These are phyloP conservation scores for Ceratocystis colombiana DNA, from an alignment of 2,329 filamentous ascomycete genomes.

Conservation along the genomic window DNA sequence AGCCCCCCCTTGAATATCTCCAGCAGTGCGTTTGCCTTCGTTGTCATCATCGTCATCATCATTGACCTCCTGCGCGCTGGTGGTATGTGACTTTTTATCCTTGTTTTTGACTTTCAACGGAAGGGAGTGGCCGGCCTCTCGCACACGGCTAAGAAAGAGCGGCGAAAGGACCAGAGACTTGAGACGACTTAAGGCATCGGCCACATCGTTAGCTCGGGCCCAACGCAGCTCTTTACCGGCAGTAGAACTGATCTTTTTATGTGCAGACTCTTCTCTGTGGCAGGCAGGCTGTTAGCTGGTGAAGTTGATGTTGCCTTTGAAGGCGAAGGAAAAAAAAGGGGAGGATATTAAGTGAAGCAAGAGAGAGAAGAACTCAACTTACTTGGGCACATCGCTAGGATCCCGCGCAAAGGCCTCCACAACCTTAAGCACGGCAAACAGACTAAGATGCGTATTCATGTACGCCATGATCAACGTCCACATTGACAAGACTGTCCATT, in stretches of 20 bases:
- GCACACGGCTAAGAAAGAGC: constrained; percentile 18
- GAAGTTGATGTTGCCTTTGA: neutral
- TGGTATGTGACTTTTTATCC: neutral
- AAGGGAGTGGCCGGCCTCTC: constrained; percentile 9
- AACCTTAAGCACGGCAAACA: constrained; percentile 29
- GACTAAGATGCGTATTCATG: constrained; percentile 44
- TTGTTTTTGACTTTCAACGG: constrained; percentile 8
- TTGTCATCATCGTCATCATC: neutral
- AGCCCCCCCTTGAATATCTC: neutral
- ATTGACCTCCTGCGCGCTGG: neutral
- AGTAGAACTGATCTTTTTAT: constrained; percentile 47
- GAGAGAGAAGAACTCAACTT: constrained; percentile 11
- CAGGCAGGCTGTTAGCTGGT: neutral
- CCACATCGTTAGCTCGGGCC: constrained; percentile 26
- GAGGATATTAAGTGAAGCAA: neutral
- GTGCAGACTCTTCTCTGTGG: constrained; percentile 45
- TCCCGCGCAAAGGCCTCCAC: constrained; percentile 23
- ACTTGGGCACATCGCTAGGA: constrained; percentile 24
- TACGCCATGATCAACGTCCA: constrained; percentile 48
- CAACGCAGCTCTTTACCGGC: constrained; percentile 51
- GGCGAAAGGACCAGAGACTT: constrained; percentile 23
- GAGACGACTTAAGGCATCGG: constrained; percentile 17
- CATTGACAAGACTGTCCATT: constrained; percentile 45
- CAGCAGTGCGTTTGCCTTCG: neutral
- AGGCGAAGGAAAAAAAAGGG: neutral